Evolutionary conservation across 179 eudicot species (phyloP).

Genomic region (Carnegiea gigantea): DNA sequence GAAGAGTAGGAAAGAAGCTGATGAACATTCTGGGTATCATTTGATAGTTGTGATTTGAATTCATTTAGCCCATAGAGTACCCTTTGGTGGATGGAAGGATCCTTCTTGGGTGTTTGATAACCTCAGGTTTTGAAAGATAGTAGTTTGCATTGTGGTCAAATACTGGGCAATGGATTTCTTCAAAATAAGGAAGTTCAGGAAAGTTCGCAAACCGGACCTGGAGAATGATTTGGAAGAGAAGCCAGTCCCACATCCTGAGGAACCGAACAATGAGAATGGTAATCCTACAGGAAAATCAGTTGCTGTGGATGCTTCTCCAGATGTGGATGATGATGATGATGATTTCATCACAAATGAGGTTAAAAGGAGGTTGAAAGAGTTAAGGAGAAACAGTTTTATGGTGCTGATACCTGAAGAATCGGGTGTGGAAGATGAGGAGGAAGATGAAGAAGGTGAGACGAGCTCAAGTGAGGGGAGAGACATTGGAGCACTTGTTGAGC

Average conservation of each 20-base stretch:
- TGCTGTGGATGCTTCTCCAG: constrained; percentile 45
- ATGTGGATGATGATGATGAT: constrained; percentile 76
- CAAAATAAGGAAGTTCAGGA: constrained; percentile 61
- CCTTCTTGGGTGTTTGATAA: neutral
- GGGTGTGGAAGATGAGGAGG: constrained; percentile 57
- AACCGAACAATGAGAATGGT: constrained; percentile 41
- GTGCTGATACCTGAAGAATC: constrained; percentile 91
- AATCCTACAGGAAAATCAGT: constrained; percentile 46
- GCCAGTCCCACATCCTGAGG: constrained; percentile 48
- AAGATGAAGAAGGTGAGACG: constrained; percentile 64
- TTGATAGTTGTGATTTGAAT: constrained; percentile 11
- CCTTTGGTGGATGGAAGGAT: constrained; percentile 1
- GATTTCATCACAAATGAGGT: constrained; percentile 92
- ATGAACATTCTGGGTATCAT: constrained; percentile 1
- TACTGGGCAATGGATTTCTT: constrained; percentile 58
- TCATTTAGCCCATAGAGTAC: neutral
- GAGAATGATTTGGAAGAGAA: constrained; percentile 47
- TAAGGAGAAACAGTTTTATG: constrained; percentile 94
- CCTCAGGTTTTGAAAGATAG: neutral
- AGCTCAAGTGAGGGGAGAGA: constrained; percentile 82
- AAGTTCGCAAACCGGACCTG: constrained; percentile 47
- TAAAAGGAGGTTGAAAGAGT: constrained; percentile 84
- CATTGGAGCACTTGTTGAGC: constrained; percentile 64
- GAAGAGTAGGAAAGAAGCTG: neutral
- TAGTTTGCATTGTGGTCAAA: neutral